Base-by-base conservation (phyloP, 1,139 yeast genomes). In the Suhomyces taliae region DNA sequence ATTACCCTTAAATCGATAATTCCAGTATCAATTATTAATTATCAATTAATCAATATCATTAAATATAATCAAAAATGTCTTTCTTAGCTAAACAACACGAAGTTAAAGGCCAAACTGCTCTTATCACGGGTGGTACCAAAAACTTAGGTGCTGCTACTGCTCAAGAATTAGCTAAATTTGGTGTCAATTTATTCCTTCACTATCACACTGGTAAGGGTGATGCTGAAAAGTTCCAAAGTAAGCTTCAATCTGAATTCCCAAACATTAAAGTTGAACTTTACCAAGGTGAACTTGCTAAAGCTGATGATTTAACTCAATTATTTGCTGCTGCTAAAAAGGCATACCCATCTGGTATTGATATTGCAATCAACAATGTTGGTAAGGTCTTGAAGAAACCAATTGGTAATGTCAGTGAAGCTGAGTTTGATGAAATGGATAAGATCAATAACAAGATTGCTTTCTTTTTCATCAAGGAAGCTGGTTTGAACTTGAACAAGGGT, bases 341-440 rank as follows among this genome's bases (percentile, higher is more conserved):
- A 47, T 75, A 74, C 43, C 80, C 80, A 26, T 55, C 64, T n/a
- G 70, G 72, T 10, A 69, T 81, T 53, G 87, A 84, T 56, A 74
- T 81, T 61, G 89, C 88, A 29, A 72, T 83, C 54, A 83, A 83
- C 67, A 83, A 81, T 53, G 83, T 82, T 34, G 89, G 89, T 45
- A 78, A 67, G 72, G 88, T 84, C 33, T 68, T 84, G 62, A 83
- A 83, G 71, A 83, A 83, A 58, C 79, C 82, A 43, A 58, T 82
- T 47, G 66, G 63, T 40, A 82, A 81, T 11, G 66, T 75, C 47
- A 52, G 78, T 15, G 78, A 79, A 51, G 71, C 66, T 34, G 88
- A 84, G 58, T 84, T 70, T 58, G 85, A 81, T 53, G 50, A 54
- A 19, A 74, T 83, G 83, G 76, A 77, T 55, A 58, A 64, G 36